phyloP scores from a whole-genome alignment of 148 eudicot genomes.

The Euryodendron excelsum region DNA sequence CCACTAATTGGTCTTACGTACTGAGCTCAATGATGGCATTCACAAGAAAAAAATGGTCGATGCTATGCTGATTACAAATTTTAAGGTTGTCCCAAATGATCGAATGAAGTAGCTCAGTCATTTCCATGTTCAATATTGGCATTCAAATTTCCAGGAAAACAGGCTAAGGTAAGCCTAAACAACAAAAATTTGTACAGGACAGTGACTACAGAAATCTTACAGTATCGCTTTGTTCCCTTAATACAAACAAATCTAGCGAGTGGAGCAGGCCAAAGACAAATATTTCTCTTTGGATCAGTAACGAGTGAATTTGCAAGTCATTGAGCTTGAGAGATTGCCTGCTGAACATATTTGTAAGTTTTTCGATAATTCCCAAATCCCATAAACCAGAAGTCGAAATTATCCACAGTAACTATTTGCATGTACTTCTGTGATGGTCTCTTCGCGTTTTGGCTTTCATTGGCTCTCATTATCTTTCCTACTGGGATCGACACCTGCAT shows the following conservation, averaged over 20 bases:
- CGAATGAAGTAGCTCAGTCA: not conserved
- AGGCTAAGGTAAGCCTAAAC: not conserved
- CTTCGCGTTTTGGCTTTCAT: conserved; percentile 17
- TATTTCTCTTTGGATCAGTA: not conserved
- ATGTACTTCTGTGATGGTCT: conserved; percentile 31
- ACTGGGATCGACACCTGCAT: conserved; percentile 16
- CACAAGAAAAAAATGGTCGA: too few species aligned
- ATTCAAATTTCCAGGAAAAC: not conserved
- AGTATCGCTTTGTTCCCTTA: not conserved
- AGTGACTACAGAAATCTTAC: not conserved
- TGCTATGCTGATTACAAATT: not conserved
- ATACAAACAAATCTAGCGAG: not conserved
- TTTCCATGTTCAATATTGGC: not conserved
- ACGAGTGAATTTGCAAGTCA: not conserved
- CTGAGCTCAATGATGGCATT: too few species aligned
- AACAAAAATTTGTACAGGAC: not conserved
- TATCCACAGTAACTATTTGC: conserved; percentile 26
- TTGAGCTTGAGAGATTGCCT: conserved; percentile 11
- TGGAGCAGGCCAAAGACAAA: too few species aligned
- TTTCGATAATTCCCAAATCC: conserved; percentile 29
- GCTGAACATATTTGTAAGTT: conserved; percentile 23
- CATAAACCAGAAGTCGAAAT: conserved; percentile 43
- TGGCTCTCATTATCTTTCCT: conserved; percentile 21
- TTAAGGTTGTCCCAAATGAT: not conserved
- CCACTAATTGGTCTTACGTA: too few species aligned